Conservation (phyloP, 2,329 filamentous ascomycete genomes). For the Rhynchosporium agropyri region DNA sequence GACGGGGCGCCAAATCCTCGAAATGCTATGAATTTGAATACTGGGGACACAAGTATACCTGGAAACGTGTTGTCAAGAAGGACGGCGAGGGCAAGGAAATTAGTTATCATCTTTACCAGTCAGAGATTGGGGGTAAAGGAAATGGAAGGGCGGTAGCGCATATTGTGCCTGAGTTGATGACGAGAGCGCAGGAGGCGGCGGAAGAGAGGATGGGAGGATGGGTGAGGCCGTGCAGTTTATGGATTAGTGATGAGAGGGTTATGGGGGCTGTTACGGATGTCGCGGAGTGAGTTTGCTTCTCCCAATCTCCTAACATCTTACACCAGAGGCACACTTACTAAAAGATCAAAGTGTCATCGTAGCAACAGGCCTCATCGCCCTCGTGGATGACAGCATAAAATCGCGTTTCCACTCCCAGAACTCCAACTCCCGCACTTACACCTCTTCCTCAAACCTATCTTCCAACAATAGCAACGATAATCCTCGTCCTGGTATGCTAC, state of each 20-base stretch:
- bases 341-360: slow-evolving; percentile 71
- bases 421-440: slow-evolving; percentile 51
- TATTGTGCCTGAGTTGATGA: slow-evolving; percentile 79
- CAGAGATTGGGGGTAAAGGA: slow-evolving; percentile 45
- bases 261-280: slow-evolving; percentile 72
- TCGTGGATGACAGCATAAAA: slow-evolving; percentile 92
- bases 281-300: slow-evolving; percentile 70
- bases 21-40: slow-evolving; percentile 92
- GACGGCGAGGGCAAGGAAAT: slow-evolving; percentile 65
- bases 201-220: slow-evolving; percentile 82
- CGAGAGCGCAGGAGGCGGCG: slow-evolving; percentile 67
- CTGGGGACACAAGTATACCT: slow-evolving; percentile 85
- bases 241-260: slow-evolving; percentile 76
- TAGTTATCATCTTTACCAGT: slow-evolving; percentile 78
- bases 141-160: slow-evolving; percentile 71
- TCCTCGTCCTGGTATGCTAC: too few relatives aligned
- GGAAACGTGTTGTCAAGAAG: slow-evolving; percentile 74
- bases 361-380: slow-evolving; percentile 82
- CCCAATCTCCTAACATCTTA: not conserved
- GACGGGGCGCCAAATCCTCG: slow-evolving; percentile 64
- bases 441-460: too few relatives aligned
- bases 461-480: too few relatives aligned
- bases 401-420: slow-evolving; percentile 43
- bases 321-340: slow-evolving; percentile 14
- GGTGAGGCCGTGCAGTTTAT: slow-evolving; percentile 88